Percentiles rank a stretch among this genome's conserved stretches.
phyloP scores from a whole-genome alignment of 371 early-diverging fungal species.

The Coemansia sp. region DNA sequence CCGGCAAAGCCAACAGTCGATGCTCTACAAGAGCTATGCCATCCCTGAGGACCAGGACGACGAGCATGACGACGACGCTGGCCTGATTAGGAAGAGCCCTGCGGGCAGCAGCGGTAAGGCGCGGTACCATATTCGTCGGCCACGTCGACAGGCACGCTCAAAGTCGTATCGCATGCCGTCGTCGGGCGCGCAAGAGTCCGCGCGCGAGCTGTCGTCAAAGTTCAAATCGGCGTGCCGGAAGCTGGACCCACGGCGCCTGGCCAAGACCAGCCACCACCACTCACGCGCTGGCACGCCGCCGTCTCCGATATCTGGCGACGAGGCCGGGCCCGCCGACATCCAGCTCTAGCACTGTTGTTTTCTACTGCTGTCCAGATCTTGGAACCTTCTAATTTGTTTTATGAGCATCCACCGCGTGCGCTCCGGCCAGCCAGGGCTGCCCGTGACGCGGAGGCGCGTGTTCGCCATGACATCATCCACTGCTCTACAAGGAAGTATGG shows the following conservation, averaged over 20 bases:
- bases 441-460: no score
- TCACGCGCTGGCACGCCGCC: neutral
- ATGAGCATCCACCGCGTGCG: neutral
- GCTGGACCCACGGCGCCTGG: conserved; percentile 41
- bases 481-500: no score
- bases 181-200: conserved; percentile 11
- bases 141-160: conserved; percentile 16
- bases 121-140: conserved; percentile 23
- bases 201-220: conserved; percentile 40
- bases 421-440: no score
- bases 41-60: conserved; percentile 32
- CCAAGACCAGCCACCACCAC: conserved; percentile 4
- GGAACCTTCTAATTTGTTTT: neutral
- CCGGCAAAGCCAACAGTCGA: conserved; percentile 44
- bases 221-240: conserved; percentile 47
- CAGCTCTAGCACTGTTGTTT: conserved; percentile 3
- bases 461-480: no score
- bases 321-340: neutral
- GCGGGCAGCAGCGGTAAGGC: conserved; percentile 2
- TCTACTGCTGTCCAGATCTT: conserved; percentile 1
- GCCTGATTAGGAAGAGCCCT: neutral
- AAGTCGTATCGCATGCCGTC: conserved; percentile 26
- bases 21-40: conserved; percentile 39
- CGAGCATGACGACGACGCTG: conserved; percentile 5
- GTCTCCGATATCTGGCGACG: neutral